phyloP scores from a whole-genome alignment of 2,329 filamentous ascomycete genomes.

The Penicillium sclerotigenum region DNA sequence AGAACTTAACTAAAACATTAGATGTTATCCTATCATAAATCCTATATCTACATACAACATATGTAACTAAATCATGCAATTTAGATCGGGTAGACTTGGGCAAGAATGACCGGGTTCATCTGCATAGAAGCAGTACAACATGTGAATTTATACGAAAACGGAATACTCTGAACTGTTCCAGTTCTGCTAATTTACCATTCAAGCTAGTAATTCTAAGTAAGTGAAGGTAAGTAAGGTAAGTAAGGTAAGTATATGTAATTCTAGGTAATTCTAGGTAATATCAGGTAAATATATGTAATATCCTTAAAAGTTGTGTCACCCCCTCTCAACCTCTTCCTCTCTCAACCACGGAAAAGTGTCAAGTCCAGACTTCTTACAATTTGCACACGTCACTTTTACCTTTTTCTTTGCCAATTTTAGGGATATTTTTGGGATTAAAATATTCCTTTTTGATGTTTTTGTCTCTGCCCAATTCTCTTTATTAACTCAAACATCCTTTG shows the following conservation, averaged over 20 bases:
- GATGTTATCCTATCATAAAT: not conserved
- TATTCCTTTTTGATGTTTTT: too few relatives aligned
- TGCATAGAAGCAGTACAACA: not conserved
- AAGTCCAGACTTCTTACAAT: constrained; percentile 14
- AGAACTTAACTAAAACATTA: too few relatives aligned
- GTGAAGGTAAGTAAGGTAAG: not conserved
- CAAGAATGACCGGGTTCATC: not conserved
- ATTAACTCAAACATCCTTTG: not conserved
- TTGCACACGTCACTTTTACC: constrained; percentile 21
- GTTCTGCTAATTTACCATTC: not conserved
- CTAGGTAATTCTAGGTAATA: not conserved
- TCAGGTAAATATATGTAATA: not conserved
- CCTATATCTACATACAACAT: too few relatives aligned
- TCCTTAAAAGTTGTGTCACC: constrained; percentile 2
- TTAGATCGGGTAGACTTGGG: not conserved
- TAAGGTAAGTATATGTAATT: not conserved
- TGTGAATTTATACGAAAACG: not conserved
- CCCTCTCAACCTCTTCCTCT: not conserved
- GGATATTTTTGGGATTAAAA: not conserved
- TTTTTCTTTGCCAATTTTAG: not conserved
- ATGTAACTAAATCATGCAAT: not conserved
- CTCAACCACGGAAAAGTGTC: constrained; percentile 10
- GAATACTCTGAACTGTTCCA: not conserved
- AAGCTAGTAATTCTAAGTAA: not conserved
- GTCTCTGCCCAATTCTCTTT: not conserved